phyloP scores from a whole-genome alignment of 495 filamentous ascomycete species.

The Apiosordaria backusii region DNA sequence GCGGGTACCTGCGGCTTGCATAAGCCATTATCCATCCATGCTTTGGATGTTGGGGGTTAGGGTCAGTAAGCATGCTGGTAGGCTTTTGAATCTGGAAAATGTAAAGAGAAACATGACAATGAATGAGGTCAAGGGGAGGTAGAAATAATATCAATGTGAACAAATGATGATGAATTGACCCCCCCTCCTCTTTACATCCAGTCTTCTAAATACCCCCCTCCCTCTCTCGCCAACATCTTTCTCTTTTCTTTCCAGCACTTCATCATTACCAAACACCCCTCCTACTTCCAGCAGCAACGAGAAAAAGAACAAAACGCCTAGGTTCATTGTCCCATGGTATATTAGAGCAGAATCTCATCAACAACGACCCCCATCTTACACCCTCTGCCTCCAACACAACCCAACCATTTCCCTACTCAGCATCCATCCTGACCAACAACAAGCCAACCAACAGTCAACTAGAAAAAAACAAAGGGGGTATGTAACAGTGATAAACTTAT shows the following conservation, averaged over 20 bases:
- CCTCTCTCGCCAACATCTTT: background rate
- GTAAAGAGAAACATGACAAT: too few relatives aligned
- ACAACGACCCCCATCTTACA: background rate
- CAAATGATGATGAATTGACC: background rate
- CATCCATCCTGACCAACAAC: too few relatives aligned
- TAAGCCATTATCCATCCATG: background rate
- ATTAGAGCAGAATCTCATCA: constrained; percentile 1
- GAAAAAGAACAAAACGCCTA: constrained; percentile 2
- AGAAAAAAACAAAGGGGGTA: background rate
- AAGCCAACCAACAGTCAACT: background rate
- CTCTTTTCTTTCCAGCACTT: background rate
- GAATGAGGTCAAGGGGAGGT: too few relatives aligned
- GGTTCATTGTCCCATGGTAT: background rate
- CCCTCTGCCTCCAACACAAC: background rate
- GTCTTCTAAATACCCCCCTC: background rate
- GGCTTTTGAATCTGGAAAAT: too few relatives aligned
- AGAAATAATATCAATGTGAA: too few relatives aligned
- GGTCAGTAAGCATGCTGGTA: too few relatives aligned
- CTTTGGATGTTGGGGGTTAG: too few relatives aligned
- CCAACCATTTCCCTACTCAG: too few relatives aligned
- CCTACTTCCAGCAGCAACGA: background rate
- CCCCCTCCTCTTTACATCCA: background rate
- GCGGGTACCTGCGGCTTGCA: background rate
- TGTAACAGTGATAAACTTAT: constrained; percentile 2
- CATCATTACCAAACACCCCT: background rate